phyloP scores from a whole-genome alignment of 2,329 filamentous ascomycete species.

The Beauveria brongniartii region DNA sequence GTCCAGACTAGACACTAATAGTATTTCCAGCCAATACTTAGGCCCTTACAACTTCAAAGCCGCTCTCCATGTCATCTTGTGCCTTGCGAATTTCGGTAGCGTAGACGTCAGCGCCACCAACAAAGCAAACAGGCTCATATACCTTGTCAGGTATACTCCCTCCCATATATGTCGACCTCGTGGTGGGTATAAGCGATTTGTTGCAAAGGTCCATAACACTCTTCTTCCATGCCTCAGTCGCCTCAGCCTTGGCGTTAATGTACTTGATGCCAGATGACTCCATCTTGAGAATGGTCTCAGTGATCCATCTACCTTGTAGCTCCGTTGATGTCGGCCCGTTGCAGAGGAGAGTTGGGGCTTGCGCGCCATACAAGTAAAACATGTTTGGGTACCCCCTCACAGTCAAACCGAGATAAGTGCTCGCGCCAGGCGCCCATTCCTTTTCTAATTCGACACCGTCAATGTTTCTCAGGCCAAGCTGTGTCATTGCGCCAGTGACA shows the following conservation, averaged over 20 bases:
- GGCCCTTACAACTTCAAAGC: neutral
- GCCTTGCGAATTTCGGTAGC: neutral
- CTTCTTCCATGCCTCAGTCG: neutral
- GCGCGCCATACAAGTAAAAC: slow-evolving; percentile 16
- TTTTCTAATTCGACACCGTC: slow-evolving; percentile 22
- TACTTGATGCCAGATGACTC: neutral
- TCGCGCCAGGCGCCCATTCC: slow-evolving; percentile 17
- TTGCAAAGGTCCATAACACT: neutral
- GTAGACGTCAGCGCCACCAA: neutral
- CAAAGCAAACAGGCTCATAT: neutral
- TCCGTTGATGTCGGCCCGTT: slow-evolving; percentile 15
- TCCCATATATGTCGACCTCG: slow-evolving; percentile 7
- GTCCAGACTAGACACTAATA: neutral
- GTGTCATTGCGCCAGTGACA: slow-evolving; percentile 19
- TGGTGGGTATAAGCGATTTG: neutral
- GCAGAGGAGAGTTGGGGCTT: slow-evolving; percentile 12
- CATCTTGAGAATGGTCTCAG: neutral
- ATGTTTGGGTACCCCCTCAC: slow-evolving; percentile 14
- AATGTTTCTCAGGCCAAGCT: slow-evolving; percentile 19
- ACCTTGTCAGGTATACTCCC: slow-evolving; percentile 6
- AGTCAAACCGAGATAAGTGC: slow-evolving; percentile 20
- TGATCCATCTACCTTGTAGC: slow-evolving; percentile 9
- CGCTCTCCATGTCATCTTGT: neutral
- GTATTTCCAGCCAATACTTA: neutral
- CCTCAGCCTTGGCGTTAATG: slow-evolving; percentile 1